phyloP scores from a whole-genome alignment of 2,329 filamentous ascomycete species.

The Dactylellina leptospora region DNA sequence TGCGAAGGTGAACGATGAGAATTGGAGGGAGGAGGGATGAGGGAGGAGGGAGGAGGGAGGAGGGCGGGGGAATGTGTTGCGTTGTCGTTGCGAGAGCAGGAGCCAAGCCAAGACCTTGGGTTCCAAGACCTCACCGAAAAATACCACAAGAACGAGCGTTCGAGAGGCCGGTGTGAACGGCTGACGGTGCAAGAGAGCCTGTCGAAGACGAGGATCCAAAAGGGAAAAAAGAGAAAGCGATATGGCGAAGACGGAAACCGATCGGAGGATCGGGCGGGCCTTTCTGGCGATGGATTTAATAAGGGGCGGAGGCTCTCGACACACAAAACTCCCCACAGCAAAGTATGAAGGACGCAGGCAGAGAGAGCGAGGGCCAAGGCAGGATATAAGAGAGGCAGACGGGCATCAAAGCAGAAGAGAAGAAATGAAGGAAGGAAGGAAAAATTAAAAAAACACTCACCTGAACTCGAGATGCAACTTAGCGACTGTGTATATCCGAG shows the following conservation, averaged over 20 bases:
- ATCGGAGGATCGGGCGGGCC: conserved; percentile 51
- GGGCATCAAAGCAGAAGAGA: neutral
- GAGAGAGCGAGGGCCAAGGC: conserved; percentile 2
- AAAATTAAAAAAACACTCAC: neutral
- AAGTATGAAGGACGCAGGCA: neutral
- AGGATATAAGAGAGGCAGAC: neutral
- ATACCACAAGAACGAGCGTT: conserved; percentile 48
- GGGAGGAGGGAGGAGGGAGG: conserved; percentile 44
- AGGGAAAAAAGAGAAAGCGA: conserved; percentile 12
- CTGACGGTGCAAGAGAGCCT: conserved; percentile 16
- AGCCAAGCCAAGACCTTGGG: conserved; percentile 53
- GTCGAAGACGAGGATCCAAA: conserved; percentile 9
- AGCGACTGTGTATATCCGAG: neutral
- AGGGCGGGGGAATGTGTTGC: neutral
- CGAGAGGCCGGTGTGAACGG: conserved; percentile 12
- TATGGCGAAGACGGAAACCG: conserved; percentile 22
- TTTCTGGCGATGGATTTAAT: conserved; percentile 24
- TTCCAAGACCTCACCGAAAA: conserved; percentile 51
- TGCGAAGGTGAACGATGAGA: neutral
- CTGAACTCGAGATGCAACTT: neutral
- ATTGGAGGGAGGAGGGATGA: neutral
- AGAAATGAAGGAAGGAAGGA: neutral
- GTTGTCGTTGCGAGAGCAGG: conserved; percentile 9
- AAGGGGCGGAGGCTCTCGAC: conserved; percentile 18
- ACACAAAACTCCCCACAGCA: conserved; percentile 21